phyloP scores from a whole-genome alignment of 495 filamentous ascomycete species.

The Xylaria palmicola region DNA sequence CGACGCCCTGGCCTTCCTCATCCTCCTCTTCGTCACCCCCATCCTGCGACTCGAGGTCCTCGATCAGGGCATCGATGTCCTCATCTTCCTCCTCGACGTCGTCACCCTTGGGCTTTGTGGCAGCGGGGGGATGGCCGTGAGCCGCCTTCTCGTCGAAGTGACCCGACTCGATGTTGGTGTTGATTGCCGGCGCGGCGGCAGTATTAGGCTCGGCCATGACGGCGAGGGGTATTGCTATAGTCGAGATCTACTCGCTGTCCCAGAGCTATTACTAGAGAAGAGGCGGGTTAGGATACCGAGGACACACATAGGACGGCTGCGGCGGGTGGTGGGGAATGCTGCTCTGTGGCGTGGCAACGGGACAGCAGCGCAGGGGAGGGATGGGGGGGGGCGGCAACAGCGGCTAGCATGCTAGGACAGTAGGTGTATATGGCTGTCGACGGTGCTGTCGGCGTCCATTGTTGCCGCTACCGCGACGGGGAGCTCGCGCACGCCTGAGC shows the following conservation, averaged over 20 bases:
- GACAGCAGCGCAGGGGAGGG: conserved; percentile 1
- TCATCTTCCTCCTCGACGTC: conserved; percentile 66
- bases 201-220: conserved; percentile 50
- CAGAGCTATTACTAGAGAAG: conserved; percentile 17
- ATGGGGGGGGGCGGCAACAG: neutral
- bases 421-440: neutral
- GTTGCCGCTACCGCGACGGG: neutral
- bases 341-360: neutral
- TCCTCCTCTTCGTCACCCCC: conserved; percentile 64
- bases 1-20: conserved; percentile 44
- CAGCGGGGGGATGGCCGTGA: conserved; percentile 25
- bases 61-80: conserved; percentile 78
- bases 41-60: conserved; percentile 77
- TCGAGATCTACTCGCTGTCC: conserved; percentile 21
- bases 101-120: conserved; percentile 35
- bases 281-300: conserved; percentile 14
- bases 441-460: neutral
- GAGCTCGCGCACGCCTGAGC: neutral
- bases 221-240: conserved; percentile 24
- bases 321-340: neutral
- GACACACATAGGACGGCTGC: neutral
- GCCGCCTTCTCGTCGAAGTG: conserved; percentile 57
- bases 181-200: conserved; percentile 47
- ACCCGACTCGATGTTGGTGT: conserved; percentile 55
- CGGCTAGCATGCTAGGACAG: conserved; percentile 10